Percentiles rank a stretch among this genome's conserved stretches.
Conservation (phyloP, 1,284 basidiomycete species). For the Austroboletus rostrupii region DNA sequence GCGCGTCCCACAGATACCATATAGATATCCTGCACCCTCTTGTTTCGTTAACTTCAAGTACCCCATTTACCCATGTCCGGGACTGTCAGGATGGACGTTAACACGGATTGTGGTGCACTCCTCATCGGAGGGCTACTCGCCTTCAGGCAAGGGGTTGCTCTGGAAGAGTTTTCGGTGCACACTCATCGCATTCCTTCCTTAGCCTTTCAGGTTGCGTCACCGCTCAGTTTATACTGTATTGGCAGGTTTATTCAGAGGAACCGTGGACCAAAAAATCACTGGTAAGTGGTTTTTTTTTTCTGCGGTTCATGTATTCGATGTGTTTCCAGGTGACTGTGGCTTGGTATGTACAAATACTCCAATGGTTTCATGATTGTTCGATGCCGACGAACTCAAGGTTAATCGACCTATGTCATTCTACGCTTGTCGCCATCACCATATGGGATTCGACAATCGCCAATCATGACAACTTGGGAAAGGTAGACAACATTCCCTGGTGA, state of each 20-base stretch:
- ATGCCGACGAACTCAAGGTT: constrained; percentile 11
- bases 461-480: constrained; percentile 13
- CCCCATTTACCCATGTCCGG: background rate
- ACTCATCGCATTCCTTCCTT: background rate
- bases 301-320: background rate
- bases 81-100: background rate
- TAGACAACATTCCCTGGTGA: constrained; percentile 24
- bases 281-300: constrained; percentile 9
- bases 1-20: too few species aligned
- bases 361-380: background rate
- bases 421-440: constrained; percentile 17
- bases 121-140: constrained; percentile 25
- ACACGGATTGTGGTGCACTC: constrained; percentile 17
- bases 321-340: constrained; percentile 16
- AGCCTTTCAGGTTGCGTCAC: constrained; percentile 27
- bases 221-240: constrained; percentile 27
- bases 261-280: constrained; percentile 15
- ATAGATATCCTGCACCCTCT: too few species aligned
- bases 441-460: constrained; percentile 20
- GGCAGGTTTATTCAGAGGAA: constrained; percentile 13
- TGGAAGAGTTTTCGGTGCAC: background rate
- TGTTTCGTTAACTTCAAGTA: too few species aligned
- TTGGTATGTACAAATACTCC: constrained; percentile 12
- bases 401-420: constrained; percentile 21
- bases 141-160: constrained; percentile 16